Conservation (phyloP, 768 basidiomycete species). For the Suillus occidentalis region DNA sequence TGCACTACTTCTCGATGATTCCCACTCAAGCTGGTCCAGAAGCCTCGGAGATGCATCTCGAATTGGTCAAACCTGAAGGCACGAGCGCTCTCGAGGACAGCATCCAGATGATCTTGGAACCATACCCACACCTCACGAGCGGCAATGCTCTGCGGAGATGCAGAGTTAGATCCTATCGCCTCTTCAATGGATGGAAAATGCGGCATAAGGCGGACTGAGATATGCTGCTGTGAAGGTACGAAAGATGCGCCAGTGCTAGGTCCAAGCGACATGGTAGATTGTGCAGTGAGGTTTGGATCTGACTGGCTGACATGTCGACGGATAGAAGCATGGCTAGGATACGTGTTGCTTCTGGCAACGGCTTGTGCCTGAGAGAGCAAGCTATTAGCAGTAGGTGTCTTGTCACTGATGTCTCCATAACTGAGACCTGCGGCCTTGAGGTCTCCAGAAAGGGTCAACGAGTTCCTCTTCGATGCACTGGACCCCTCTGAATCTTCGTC, state of each 20-base stretch:
- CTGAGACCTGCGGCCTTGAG: slow-evolving; percentile 55
- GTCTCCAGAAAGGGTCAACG: slow-evolving; percentile 64
- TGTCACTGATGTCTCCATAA: slow-evolving; percentile 71
- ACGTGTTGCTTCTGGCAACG: slow-evolving; percentile 52
- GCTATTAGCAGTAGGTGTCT: slow-evolving; percentile 82
- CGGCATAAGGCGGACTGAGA: slow-evolving; percentile 74
- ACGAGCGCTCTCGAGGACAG: slow-evolving; percentile 74
- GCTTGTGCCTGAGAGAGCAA: slow-evolving; percentile 78
- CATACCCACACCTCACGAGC: slow-evolving; percentile 88
- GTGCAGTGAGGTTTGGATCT: slow-evolving; percentile 53
- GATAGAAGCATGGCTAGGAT: slow-evolving; percentile 72
- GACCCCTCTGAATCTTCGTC: slow-evolving; percentile 83
- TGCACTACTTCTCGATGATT: slow-evolving; percentile 87
- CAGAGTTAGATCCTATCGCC: slow-evolving; percentile 71
- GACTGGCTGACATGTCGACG: slow-evolving; percentile 65
- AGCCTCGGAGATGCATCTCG: slow-evolving; percentile 81
- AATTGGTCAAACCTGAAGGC: slow-evolving; percentile 86
- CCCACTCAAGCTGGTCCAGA: slow-evolving; percentile 76
- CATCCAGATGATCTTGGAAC: slow-evolving; percentile 90
- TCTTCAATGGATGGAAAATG: slow-evolving; percentile 88
- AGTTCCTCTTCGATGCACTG: slow-evolving; percentile 76
- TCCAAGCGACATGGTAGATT: slow-evolving; percentile 57
- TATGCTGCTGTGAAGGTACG: slow-evolving; percentile 44
- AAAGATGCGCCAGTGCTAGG: slow-evolving; percentile 47
- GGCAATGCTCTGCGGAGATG: slow-evolving; percentile 74